These are phyloP conservation scores for Aphanocladium album DNA, from an alignment of 2,329 filamentous ascomycete genomes.

Conservation along the genomic window DNA sequence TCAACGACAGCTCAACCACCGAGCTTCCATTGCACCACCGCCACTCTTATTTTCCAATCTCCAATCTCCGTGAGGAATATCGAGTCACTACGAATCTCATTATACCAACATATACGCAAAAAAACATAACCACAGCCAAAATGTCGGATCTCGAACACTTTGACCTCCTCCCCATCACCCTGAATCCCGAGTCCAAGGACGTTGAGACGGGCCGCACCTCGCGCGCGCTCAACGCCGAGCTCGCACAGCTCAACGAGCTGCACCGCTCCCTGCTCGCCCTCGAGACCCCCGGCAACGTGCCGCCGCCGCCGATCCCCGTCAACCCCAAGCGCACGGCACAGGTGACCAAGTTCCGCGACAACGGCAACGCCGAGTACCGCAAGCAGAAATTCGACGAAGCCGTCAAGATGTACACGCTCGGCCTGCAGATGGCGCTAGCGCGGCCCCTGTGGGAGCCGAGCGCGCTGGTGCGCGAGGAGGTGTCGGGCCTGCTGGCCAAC, in stretches of 20 bases:
- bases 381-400: conserved; percentile 72
- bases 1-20: not conserved
- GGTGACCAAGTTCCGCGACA: conserved; percentile 86
- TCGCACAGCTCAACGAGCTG: conserved; percentile 32
- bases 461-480: conserved; percentile 78
- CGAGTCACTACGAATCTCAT: not conserved
- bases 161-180: conserved; percentile 71
- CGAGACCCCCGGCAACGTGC: conserved; percentile 58
- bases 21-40: not conserved
- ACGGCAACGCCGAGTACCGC: conserved; percentile 76
- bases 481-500: conserved; percentile 75
- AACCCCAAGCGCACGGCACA: conserved; percentile 88
- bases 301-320: conserved; percentile 82
- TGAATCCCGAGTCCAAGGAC: conserved; percentile 78
- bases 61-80: not conserved
- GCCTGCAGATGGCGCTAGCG: conserved; percentile 79
- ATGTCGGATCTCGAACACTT: conserved; percentile 68
- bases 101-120: not conserved
- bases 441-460: conserved; percentile 86
- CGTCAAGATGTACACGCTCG: conserved; percentile 75
- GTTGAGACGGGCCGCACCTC: conserved; percentile 48
- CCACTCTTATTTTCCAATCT: not conserved
- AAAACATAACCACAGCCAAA: conserved; percentile 13
- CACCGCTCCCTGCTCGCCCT: conserved; percentile 32
- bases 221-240: conserved; percentile 55